These are phyloP conservation scores for Wallacemonas sp. DNA, from an alignment of 208 protist genomes.

Conservation along the genomic window DNA sequence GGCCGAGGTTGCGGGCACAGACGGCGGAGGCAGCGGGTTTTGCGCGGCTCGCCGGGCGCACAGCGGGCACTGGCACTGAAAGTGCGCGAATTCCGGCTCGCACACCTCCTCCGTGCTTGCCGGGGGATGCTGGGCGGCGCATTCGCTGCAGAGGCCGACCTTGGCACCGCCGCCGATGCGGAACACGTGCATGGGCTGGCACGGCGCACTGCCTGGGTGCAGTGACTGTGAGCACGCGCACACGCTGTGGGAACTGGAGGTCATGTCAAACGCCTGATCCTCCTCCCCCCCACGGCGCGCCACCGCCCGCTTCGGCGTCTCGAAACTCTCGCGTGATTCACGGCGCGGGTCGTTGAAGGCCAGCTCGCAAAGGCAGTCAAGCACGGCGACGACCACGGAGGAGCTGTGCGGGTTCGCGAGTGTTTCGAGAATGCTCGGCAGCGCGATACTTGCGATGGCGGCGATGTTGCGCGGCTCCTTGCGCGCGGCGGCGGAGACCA, in stretches of 20 bases:
- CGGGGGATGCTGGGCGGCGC: slow-evolving; percentile 53
- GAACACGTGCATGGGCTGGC: slow-evolving; percentile 56
- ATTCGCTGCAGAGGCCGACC: slow-evolving; percentile 54
- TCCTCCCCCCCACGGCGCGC: background rate
- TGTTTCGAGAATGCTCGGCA: slow-evolving; percentile 42
- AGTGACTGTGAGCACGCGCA: slow-evolving; percentile 28
- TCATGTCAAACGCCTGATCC: background rate
- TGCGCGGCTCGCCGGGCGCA: slow-evolving; percentile 15
- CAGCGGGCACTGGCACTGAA: slow-evolving; percentile 54
- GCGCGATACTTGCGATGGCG: slow-evolving; percentile 40
- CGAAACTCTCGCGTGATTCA: background rate
- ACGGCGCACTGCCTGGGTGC: slow-evolving; percentile 36
- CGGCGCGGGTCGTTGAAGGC: slow-evolving; percentile 58
- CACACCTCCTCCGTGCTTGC: slow-evolving; percentile 14
- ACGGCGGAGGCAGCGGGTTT: slow-evolving; percentile 23
- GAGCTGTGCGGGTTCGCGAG: slow-evolving; percentile 35
- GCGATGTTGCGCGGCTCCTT: slow-evolving; percentile 54
- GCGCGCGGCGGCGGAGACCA: slow-evolving; percentile 37
- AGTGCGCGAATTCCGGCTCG: slow-evolving; percentile 59
- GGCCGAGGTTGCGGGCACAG: slow-evolving; percentile 37
- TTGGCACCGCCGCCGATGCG: slow-evolving; percentile 18
- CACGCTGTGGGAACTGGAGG: background rate
- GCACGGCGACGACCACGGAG: slow-evolving; percentile 48
- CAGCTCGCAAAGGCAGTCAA: slow-evolving; percentile 71
- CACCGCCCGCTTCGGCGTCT: background rate